Conservation (phyloP, 1,139 yeast species). For the Arxiozyma slooffiae region DNA sequence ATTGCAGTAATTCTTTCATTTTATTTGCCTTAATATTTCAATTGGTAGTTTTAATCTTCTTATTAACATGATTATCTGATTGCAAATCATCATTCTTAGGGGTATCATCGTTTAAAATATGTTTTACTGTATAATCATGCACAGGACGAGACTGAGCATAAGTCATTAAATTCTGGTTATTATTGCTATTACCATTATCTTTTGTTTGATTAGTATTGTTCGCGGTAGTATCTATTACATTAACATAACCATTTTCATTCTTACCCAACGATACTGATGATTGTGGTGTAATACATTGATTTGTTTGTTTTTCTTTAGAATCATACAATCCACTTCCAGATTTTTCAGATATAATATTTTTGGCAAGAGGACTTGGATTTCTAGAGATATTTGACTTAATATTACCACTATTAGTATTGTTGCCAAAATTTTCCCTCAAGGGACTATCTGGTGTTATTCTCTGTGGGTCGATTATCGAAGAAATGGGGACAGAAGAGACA, state of each 20-base stretch:
- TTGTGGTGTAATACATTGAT: background rate
- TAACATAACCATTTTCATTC: background rate
- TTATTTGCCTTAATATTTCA: background rate
- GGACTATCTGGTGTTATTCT: slow-evolving; percentile 1
- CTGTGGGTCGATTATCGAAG: slow-evolving; percentile 3
- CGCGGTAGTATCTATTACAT: background rate
- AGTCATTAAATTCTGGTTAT: background rate
- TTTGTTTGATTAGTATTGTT: background rate
- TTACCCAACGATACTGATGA: background rate
- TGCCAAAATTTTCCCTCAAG: background rate
- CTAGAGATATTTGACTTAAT: background rate
- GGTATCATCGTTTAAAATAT: background rate
- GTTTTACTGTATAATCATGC: background rate
- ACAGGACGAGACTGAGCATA: background rate
- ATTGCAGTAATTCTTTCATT: background rate
- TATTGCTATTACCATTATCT: no score
- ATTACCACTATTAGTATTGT: background rate
- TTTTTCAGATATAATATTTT: slow-evolving; percentile 1
- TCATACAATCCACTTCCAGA: background rate
- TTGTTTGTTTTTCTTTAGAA: background rate
- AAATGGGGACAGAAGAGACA: slow-evolving; percentile 1
- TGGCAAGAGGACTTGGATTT: background rate
- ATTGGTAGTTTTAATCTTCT: slow-evolving; percentile 11
- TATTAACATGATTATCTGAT: slow-evolving; percentile 6
- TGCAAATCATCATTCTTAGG: background rate